phyloP scores from a whole-genome alignment of 371 early-diverging fungal genomes.

The Choanephora cucurbitarum region DNA sequence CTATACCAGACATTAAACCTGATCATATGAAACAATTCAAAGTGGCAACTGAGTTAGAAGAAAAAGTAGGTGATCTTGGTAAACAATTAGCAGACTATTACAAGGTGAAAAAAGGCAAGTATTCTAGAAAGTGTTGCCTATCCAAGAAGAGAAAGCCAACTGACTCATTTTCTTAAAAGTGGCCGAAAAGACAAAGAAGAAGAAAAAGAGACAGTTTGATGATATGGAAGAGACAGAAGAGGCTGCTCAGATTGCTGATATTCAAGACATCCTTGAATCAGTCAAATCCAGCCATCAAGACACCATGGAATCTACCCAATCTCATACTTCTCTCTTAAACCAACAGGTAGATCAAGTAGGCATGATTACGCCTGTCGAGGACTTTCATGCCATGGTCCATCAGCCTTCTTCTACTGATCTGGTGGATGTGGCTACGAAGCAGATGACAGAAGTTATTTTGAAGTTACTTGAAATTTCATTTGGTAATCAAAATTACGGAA shows the following conservation, averaged over 20 bases:
- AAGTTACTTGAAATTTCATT: conserved; percentile 54
- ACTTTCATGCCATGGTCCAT: conserved; percentile 62
- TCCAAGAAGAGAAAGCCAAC: too few relatives aligned
- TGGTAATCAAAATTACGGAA: conserved; percentile 54
- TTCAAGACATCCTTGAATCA: conserved; percentile 12
- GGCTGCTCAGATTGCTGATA: conserved; percentile 14
- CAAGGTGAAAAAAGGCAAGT: conserved; percentile 51
- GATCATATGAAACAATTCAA: conserved; percentile 4
- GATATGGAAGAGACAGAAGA: not conserved
- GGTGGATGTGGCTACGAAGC: conserved; percentile 55
- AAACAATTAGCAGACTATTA: conserved; percentile 45
- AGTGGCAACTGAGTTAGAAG: conserved; percentile 12
- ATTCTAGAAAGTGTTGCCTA: not conserved
- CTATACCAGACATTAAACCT: conserved; percentile 54
- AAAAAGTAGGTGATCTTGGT: conserved; percentile 33
- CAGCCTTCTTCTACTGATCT: conserved; percentile 42
- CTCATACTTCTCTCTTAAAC: conserved; percentile 15
- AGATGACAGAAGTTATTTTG: conserved; percentile 56
- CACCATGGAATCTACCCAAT: not conserved
- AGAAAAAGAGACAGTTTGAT: not conserved
- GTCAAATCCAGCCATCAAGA: not conserved
- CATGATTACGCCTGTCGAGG: conserved; percentile 56
- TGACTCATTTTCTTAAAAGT: not conserved
- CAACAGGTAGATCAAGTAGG: conserved; percentile 50
- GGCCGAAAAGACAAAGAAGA: conserved; percentile 1